Percentiles rank a stretch among this genome's conserved stretches.
Conservation (phyloP, 2,329 filamentous ascomycete species). For the Beauveria sp. region DNA sequence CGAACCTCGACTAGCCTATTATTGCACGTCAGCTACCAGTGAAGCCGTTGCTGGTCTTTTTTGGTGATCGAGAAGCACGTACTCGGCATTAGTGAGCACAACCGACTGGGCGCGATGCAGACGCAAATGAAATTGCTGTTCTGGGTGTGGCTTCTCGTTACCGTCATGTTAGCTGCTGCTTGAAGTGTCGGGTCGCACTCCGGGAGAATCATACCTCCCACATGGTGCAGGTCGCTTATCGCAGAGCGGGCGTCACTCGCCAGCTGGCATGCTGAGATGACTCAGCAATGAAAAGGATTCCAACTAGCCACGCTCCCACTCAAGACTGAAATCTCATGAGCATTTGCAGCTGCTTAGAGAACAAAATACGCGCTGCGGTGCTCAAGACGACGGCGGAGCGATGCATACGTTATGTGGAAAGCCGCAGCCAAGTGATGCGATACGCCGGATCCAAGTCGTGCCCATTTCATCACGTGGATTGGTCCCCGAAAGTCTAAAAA, state of each 20-base stretch:
- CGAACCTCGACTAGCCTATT: slow-evolving; percentile 79
- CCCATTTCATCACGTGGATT: slow-evolving; percentile 4
- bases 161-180: neutral
- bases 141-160: slow-evolving; percentile 47
- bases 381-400: neutral
- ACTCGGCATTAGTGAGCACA: slow-evolving; percentile 68
- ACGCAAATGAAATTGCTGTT: slow-evolving; percentile 67
- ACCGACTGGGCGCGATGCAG: slow-evolving; percentile 75
- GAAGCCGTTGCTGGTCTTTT: neutral
- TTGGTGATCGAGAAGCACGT: slow-evolving; percentile 18
- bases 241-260: neutral
- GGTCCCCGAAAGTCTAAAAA: neutral
- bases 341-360: neutral
- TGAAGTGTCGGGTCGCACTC: neutral
- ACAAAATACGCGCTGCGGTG: neutral
- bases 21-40: neutral
- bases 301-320: neutral
- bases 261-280: neutral
- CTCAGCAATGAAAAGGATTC: neutral
- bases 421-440: neutral
- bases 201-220: slow-evolving; percentile 1
- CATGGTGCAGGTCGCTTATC: slow-evolving; percentile 1
- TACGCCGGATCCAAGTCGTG: neutral
- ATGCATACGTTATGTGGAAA: neutral
- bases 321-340: neutral